phyloP scores from a whole-genome alignment of 768 basidiomycete species.

The Dictyophora rubrovolvata region DNA sequence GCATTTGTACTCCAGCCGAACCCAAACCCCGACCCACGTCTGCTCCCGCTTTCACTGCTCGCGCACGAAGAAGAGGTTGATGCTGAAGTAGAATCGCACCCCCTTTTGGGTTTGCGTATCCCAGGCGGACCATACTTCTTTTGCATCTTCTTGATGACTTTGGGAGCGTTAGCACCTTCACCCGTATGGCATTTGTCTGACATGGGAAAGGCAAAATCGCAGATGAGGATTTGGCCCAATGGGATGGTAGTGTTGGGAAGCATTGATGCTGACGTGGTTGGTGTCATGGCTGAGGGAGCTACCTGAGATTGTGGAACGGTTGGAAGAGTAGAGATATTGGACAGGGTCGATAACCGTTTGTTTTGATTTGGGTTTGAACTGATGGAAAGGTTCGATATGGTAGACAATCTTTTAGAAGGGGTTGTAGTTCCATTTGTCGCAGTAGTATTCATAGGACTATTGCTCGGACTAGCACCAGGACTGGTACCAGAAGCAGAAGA shows the following conservation, averaged over 20 bases:
- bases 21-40: slow-evolving; percentile 23
- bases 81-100: neutral
- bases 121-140: slow-evolving; percentile 24
- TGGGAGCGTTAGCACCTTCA: slow-evolving; percentile 30
- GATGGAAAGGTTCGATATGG: neutral
- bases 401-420: neutral
- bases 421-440: neutral
- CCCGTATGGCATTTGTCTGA: slow-evolving; percentile 36
- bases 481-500: neutral
- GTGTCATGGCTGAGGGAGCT: neutral
- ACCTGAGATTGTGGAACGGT: neutral
- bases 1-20: slow-evolving; percentile 24
- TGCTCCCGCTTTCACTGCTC: slow-evolving; percentile 15
- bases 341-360: neutral
- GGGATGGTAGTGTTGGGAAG: slow-evolving; percentile 1
- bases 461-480: neutral
- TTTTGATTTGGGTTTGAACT: neutral
- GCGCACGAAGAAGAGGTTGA: neutral
- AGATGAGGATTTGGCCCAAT: slow-evolving; percentile 29
- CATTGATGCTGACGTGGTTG: slow-evolving; percentile 7
- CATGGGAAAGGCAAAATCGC: slow-evolving; percentile 38
- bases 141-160: slow-evolving; percentile 2
- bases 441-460: neutral
- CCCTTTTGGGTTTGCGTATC: neutral
- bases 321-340: neutral